Evolutionary conservation across 1,284 basidiomycete species (phyloP), one percentile per base, ranked within the genome.

Genomic region (Trametes versicolor): DNA sequence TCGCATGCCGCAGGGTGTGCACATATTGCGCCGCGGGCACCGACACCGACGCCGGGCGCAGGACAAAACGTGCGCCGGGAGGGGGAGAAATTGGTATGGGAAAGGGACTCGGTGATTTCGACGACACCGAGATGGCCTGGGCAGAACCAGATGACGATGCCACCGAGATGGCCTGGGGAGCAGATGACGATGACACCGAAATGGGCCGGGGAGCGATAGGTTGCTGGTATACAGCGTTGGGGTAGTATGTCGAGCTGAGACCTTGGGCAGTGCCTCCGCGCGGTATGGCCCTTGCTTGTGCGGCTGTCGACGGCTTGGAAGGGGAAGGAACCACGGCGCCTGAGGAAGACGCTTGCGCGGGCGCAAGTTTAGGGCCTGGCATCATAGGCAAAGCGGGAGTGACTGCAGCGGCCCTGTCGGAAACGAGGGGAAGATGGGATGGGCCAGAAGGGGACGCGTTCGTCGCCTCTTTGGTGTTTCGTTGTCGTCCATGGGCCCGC

Each of bases 201-300:
- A 66, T 43, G 27, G 68, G 60, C 37, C 67, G 66, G 58, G 72
- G 63, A 27, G 69, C 69, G 21, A 73, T 55, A 21, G 78, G 72
- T 52, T 80, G 77, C 29, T 80, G 77, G 68, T 85, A 84, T 12
- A 80, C 76, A 32, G 83, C 79, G 34, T 84, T 83, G 21, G 85
- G 80, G 71, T 86, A 85, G 63, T 84, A 81, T 21, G 64, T 47
- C 29, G 29, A 32, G 29, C 29, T 32, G 29, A 32, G 8, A 8
- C 29, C 29, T 32, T 3, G 4, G 29, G 29, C 29, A 32, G 8
- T 32, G 29, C 8, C 3, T 32, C 8, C 29, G 29, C 29, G 29
- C 29, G 4, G 3, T 32, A 32, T 32, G 8, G 29, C 29, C 4
- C 8, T 32, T n/a, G n/a, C n/a, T n/a, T n/a, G n/a, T n/a, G n/a